A percentile compares a stretch with the other conserved stretches of the same genome.
These are phyloP conservation scores for Mycena rebaudengoi DNA, from an alignment of 768 basidiomycete species.

Conservation along the genomic window DNA sequence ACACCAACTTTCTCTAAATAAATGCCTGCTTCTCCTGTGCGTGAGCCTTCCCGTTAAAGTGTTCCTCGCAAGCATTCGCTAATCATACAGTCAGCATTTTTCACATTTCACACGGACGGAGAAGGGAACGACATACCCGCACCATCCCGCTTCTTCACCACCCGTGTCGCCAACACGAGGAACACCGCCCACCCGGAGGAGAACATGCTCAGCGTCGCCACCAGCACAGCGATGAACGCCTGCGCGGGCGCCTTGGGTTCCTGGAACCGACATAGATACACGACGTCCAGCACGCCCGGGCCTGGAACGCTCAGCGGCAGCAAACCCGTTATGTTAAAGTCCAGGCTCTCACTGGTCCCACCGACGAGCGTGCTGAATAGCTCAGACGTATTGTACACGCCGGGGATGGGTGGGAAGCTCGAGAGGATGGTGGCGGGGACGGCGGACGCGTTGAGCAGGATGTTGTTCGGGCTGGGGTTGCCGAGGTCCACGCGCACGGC, in stretches of 20 bases:
- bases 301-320: constrained; percentile 25
- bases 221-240: constrained; percentile 31
- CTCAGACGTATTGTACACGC: neutral
- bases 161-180: neutral
- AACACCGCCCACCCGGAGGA: neutral
- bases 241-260: constrained; percentile 20
- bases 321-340: neutral
- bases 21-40: neutral
- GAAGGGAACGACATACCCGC: neutral
- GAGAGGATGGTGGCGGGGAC: neutral
- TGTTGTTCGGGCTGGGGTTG: constrained; percentile 36
- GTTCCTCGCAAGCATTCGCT: constrained; percentile 1
- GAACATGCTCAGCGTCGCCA: constrained; percentile 32
- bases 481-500: constrained; percentile 35
- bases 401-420: neutral
- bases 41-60: neutral
- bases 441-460: constrained; percentile 26
- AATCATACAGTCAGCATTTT: neutral
- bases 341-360: neutral
- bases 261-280: constrained; percentile 33
- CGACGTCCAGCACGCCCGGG: constrained; percentile 30
- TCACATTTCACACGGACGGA: neutral
- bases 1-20: too few relatives aligned
- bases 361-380: constrained; percentile 6
- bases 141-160: neutral